These are phyloP conservation scores for Talinum fruticosum DNA, from an alignment of 148 eudicot species.

Conservation along the genomic window DNA sequence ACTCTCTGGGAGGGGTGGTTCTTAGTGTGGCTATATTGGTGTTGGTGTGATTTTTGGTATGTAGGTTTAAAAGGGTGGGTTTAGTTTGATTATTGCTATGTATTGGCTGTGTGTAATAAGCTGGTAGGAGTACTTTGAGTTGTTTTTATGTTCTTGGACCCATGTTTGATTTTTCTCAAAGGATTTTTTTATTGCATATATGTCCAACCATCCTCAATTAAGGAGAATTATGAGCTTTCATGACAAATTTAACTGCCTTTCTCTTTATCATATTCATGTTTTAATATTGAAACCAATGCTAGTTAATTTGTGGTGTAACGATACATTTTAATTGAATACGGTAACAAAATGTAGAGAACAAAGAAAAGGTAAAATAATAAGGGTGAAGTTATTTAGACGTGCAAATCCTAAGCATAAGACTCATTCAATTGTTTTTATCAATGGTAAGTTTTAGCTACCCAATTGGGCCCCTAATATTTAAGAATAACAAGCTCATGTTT, in stretches of 20 bases:
- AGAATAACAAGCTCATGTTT: too few species aligned
- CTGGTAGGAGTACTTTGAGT: background rate
- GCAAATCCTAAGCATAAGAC: too few species aligned
- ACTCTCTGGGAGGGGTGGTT: constrained; percentile 2
- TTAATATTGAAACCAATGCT: background rate
- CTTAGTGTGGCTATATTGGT: constrained; percentile 16
- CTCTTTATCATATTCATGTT: background rate
- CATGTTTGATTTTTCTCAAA: background rate
- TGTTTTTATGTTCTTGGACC: background rate
- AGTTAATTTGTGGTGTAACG: too few species aligned
- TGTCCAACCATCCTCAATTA: background rate
- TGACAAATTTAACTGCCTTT: background rate
- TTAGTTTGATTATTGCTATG: constrained; percentile 10
- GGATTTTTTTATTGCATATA: background rate
- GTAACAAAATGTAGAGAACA: too few species aligned
- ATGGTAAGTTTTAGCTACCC: too few species aligned
- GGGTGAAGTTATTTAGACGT: too few species aligned
- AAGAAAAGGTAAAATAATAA: too few species aligned
- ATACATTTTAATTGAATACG: too few species aligned
- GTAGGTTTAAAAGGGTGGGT: constrained; percentile 8
- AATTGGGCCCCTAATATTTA: too few species aligned
- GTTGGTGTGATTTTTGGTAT: constrained; percentile 22
- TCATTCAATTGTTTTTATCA: too few species aligned
- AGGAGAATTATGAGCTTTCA: background rate
- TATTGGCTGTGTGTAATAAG: background rate